Evolutionary conservation across 2,329 filamentous ascomycete species (phyloP).

Genomic region (Aspergillus flavus): DNA sequence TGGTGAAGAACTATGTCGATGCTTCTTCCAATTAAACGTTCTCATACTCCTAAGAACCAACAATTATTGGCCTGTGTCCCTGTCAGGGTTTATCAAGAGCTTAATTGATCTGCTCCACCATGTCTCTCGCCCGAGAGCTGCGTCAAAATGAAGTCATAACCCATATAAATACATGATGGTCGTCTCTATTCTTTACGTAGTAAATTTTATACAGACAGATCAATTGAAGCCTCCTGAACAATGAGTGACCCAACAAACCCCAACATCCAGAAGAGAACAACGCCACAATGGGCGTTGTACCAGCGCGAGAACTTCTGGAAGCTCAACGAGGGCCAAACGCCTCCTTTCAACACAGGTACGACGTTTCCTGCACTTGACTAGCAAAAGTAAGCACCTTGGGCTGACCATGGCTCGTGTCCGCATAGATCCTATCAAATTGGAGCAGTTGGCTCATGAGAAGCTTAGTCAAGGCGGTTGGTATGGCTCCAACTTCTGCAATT

Average conservation of each 20-base stretch:
- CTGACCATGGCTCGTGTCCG: not conserved
- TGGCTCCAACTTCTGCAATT: not conserved
- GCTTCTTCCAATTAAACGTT: not conserved
- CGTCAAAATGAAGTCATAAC: conserved; percentile 37
- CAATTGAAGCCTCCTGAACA: not conserved
- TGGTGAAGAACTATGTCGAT: not conserved
- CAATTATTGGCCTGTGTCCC: not conserved
- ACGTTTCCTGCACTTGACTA: not conserved
- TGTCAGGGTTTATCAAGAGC: not conserved
- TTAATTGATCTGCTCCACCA: conserved; percentile 7
- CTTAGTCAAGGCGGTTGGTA: conserved; percentile 61
- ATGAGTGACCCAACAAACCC: conserved; percentile 54
- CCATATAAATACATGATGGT: not conserved
- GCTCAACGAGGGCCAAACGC: conserved; percentile 52
- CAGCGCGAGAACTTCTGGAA: conserved; percentile 60
- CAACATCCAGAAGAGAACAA: conserved; percentile 53
- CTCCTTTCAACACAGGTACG: conserved; percentile 56
- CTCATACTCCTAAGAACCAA: not conserved
- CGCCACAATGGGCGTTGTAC: conserved; percentile 58
- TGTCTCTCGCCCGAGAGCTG: conserved; percentile 17
- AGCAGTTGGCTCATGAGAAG: conserved; percentile 58
- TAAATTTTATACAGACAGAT: not conserved
- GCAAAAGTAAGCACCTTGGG: not conserved
- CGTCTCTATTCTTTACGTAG: not conserved
- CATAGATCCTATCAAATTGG: conserved; percentile 58